phyloP scores from a whole-genome alignment of 2,329 filamentous ascomycete genomes.

The Aspergillus flavus region DNA sequence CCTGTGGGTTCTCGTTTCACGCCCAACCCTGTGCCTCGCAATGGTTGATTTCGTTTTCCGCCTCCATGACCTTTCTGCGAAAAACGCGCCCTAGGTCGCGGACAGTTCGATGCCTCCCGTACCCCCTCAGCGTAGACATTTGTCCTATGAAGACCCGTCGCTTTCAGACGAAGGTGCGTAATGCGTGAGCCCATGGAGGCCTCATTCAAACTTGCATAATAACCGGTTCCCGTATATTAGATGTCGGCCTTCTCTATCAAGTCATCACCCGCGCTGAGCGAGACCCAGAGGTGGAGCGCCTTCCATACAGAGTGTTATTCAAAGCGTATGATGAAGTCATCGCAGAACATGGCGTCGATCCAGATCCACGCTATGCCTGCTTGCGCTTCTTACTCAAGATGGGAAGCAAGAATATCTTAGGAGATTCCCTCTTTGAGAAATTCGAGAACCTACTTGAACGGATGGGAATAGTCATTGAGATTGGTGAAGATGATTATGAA shows the following conservation, averaged over 20 bases:
- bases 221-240: constrained; percentile 47
- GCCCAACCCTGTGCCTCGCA: constrained; percentile 31
- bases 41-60: constrained; percentile 42
- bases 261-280: constrained; percentile 74
- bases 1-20: constrained; percentile 9
- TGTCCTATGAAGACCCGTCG: constrained; percentile 43
- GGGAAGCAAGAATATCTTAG: constrained; percentile 61
- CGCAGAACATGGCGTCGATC: constrained; percentile 68
- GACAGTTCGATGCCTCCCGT: constrained; percentile 54
- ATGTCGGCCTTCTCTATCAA: constrained; percentile 76
- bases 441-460: constrained; percentile 69
- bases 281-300: constrained; percentile 63
- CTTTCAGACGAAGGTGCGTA: constrained; percentile 64
- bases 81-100: constrained; percentile 49
- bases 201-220: constrained; percentile 5
- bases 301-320: constrained; percentile 78
- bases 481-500: constrained; percentile 42
- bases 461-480: constrained; percentile 73
- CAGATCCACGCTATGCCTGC: constrained; percentile 74
- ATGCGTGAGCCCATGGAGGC: not conserved
- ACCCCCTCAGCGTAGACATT: constrained; percentile 43
- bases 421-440: constrained; percentile 65
- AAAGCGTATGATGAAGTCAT: constrained; percentile 77
- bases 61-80: constrained; percentile 47
- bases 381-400: constrained; percentile 79